Evolutionary conservation across 2,329 filamentous ascomycete genomes (phyloP).

Genomic region (Diaporthe ilicicola): DNA sequence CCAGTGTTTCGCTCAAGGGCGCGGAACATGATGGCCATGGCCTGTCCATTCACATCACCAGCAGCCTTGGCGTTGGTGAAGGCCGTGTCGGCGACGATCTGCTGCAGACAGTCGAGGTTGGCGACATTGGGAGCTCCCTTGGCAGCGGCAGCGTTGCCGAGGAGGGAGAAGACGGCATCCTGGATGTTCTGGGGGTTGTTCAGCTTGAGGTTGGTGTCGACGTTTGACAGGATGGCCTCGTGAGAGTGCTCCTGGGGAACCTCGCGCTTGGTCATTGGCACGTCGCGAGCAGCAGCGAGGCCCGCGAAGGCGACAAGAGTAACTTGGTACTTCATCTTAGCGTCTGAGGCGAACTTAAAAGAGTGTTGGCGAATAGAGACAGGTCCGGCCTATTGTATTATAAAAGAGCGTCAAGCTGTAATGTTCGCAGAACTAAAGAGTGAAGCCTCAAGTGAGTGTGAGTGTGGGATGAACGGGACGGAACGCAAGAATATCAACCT

Average conservation of each 20-base stretch:
- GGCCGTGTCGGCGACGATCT: constrained; percentile 65
- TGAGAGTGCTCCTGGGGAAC: constrained; percentile 63
- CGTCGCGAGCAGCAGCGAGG: constrained; percentile 42
- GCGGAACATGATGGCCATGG: constrained; percentile 61
- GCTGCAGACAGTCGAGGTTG: constrained; percentile 66
- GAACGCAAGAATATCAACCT: background rate
- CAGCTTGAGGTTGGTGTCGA: constrained; percentile 48
- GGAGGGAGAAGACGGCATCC: constrained; percentile 58
- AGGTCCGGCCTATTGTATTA: constrained; percentile 30
- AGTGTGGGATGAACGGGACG: constrained; percentile 2
- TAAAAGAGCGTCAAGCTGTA: constrained; percentile 29
- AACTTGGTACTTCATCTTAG: constrained; percentile 44
- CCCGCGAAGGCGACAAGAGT: constrained; percentile 42
- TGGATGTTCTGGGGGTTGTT: constrained; percentile 59
- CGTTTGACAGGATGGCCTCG: constrained; percentile 49
- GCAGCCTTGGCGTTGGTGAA: constrained; percentile 68
- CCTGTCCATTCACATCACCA: constrained; percentile 60
- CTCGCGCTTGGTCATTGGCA: constrained; percentile 48
- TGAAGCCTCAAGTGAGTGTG: constrained; percentile 27
- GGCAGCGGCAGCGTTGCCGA: constrained; percentile 53
- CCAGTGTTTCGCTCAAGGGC: constrained; percentile 69
- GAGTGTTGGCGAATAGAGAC: background rate
- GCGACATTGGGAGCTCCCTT: constrained; percentile 42
- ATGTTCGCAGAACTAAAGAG: constrained; percentile 31
- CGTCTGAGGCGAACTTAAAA: constrained; percentile 9